Base-by-base conservation (phyloP, 371 early-diverging fungal species). In the Basidiobolus meristosporus region DNA sequence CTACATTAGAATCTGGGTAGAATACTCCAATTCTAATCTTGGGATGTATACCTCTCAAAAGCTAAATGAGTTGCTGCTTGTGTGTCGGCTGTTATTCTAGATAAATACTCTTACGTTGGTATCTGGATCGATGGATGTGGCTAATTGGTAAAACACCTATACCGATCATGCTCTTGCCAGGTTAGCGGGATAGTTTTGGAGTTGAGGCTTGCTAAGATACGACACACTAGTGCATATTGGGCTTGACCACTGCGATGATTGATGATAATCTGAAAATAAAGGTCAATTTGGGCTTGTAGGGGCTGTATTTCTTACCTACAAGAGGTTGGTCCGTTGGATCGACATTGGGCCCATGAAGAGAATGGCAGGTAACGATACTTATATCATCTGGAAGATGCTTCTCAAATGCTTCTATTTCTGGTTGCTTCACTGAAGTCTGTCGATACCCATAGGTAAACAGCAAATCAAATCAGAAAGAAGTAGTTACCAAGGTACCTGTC, bases 1-100 rank as follows among this genome's bases (percentile, higher is more conserved):
- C 33, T n/a, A 38, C 36, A 35, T 15, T n/a, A n/a, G n/a, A n/a
- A 43, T 16, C 30, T n/a, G 29, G 2, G 3, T 17, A 11, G 44
- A 23, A 33, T 18, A 7, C 20, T 12, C 30, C 5, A n/a, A 35
- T 15, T 15, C 33, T 18, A 17, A 26, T 23, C 9, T 18, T 22
- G 14, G 1, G n/a, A 26, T n/a, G 0, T 9, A 21, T 48, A 73
- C 73, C 69, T 77, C 35, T 90, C 52, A 51, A 91, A 96, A 9
- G 91, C 88, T 36, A 90, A 64, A 51, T 96, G 96, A 1, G 96
- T 96, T 9, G 84, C 90, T 4, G 95, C 92, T 54, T 96, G 96
- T 1, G 96, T 96, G 49, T 96, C 91, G 1, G 96, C 96, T 1
- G 95, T 96, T 35, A 93, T 88, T 3, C 51, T 47, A 22, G 11